Conservation (phyloP, 2,329 filamentous ascomycete genomes). For the Fusarium coffeatum region DNA sequence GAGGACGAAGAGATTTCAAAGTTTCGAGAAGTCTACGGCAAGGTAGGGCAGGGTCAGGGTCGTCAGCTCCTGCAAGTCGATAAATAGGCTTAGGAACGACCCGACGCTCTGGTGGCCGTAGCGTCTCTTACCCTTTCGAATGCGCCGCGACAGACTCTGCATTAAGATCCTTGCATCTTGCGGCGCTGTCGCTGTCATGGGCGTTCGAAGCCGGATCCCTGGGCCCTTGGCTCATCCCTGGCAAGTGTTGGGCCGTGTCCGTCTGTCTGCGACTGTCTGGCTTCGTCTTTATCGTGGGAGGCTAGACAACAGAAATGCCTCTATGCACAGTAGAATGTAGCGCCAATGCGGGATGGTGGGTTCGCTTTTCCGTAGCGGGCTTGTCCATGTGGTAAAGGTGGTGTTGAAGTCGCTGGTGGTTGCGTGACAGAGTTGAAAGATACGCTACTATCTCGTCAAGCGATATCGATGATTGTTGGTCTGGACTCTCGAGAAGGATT, state of each 20-base stretch:
- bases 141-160: conserved; percentile 42
- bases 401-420: conserved; percentile 28
- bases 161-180: conserved; percentile 43
- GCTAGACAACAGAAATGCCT: conserved; percentile 19
- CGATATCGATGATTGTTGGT: conserved; percentile 29
- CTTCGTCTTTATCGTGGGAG: conserved; percentile 7
- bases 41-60: conserved; percentile 22
- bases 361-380: conserved; percentile 7
- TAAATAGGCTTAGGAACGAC: conserved; percentile 38
- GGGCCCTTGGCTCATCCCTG: conserved; percentile 36
- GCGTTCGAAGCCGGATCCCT: conserved; percentile 33
- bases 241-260: conserved; percentile 4
- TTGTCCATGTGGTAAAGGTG: conserved; percentile 30
- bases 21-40: conserved; percentile 27
- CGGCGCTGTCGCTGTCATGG: conserved; percentile 35
- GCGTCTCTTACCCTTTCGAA: conserved; percentile 42
- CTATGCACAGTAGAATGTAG: conserved; percentile 22
- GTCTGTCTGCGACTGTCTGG: conserved; percentile 13
- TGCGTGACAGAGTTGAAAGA: conserved; percentile 35
- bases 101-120: conserved; percentile 46
- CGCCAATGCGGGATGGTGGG: conserved; percentile 27
- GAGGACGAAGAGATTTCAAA: conserved; percentile 40
- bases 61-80: conserved; percentile 37
- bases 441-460: conserved; percentile 36
- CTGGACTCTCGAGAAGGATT: conserved; percentile 27